Base-by-base conservation (phyloP, 306 rosid genomes). In the Rosa rugosa region DNA sequence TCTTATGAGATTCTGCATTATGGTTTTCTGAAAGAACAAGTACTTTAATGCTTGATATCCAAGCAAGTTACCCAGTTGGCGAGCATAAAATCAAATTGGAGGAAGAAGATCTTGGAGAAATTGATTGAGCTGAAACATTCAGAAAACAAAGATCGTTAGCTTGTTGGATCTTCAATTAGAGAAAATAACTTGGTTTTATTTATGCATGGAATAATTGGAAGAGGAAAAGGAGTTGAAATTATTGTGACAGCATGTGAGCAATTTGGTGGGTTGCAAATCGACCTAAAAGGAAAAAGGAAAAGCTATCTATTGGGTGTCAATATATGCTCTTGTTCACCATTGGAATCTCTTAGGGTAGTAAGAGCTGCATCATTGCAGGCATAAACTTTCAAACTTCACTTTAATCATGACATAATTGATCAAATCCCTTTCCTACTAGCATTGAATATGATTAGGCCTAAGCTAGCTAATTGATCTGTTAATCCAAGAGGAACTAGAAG, bases 351-450 rank as follows among this genome's bases (percentile, higher is more conserved):
- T 42, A 42, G 59, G 56, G 44, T 50, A 56, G 71, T 76, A 60
- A 53, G 73, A 75, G 78, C 41, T 69, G 78, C 75, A 83, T 80
- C 77, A 75, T 83, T 83, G 75, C 74, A 25, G 72, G 76, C 73
- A 65, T 56, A 76, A 12, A 56, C 76, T 80, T 65, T 72, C 45
- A 45, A 36, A 44, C 53, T 51, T 75, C 36, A 62, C 84, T 18
- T 84, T 75, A 3, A 45, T 71, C 80, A 54, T 66, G 68, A 71
- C 54, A 73, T 65, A 59, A 77, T 79, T 76, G n/a, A 68, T 57
- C 62, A 73, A 41, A 53, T 38, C 34, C 23, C 40, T 54, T 53
- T 66, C 69, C 51, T 23, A 11, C 66, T 23, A 59, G 4, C 36
- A 31, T 63, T 63, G 41, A 63, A 5, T 63, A 59, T 63, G 34